These are phyloP conservation scores for Saitozyma podzolica DNA, from an alignment of 768 basidiomycete genomes.

Conservation along the genomic window DNA sequence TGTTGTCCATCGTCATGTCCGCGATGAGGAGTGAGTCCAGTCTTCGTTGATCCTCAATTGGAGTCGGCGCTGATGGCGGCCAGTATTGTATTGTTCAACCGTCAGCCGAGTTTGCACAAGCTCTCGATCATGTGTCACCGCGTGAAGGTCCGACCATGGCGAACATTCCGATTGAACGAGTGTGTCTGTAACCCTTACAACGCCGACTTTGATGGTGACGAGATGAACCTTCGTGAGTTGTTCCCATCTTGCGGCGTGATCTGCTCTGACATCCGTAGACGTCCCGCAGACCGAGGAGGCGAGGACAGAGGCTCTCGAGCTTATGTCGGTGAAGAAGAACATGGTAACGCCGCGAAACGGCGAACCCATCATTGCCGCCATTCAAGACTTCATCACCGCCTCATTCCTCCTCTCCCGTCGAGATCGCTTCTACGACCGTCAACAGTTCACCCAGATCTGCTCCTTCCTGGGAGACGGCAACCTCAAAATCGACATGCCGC, in stretches of 20 bases:
- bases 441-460: conserved; percentile 94
- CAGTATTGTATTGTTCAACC: conserved; percentile 90
- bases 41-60: no score
- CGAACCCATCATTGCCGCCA: conserved; percentile 98
- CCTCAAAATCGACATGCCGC: conserved; percentile 90
- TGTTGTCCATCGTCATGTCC: conserved; percentile 88
- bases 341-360: conserved; percentile 97
- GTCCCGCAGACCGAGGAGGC: conserved; percentile 99
- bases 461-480: conserved; percentile 90
- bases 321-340: conserved; percentile 97
- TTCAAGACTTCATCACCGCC: conserved; percentile 99
- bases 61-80: neutral
- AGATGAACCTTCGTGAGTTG: conserved; percentile 93
- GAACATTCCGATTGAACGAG: conserved; percentile 94
- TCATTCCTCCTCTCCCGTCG: conserved; percentile 91
- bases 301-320: conserved; percentile 89
- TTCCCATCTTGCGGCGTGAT: neutral
- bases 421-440: conserved; percentile 88
- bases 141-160: conserved; percentile 88
- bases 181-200: conserved; percentile 99
- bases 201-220: conserved; percentile 99
- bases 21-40: conserved; percentile 74
- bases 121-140: conserved; percentile 99
- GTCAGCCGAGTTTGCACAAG: conserved; percentile 98
- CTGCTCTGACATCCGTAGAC: conserved; percentile 58